These are phyloP conservation scores for Vicia sativa DNA, from an alignment of 306 rosid genomes.

Conservation along the genomic window DNA sequence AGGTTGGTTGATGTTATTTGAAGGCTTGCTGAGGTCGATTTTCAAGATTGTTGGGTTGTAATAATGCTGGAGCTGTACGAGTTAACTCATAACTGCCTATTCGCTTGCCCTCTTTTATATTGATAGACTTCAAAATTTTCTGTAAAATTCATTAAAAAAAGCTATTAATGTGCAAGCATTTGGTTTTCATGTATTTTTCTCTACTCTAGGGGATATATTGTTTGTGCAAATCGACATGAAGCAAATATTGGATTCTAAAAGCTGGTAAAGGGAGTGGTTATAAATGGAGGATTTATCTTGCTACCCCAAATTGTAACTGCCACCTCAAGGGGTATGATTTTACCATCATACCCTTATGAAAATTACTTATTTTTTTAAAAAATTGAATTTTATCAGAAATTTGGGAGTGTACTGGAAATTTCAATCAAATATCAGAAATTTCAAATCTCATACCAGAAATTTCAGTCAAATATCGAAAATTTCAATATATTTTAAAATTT, in stretches of 20 bases:
- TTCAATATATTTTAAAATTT: too few species aligned
- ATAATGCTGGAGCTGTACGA: conserved; percentile 3
- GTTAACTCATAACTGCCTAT: conserved; percentile 18
- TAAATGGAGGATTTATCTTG: too few species aligned
- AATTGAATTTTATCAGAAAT: too few species aligned
- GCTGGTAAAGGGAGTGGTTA: not conserved
- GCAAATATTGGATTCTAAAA: conserved; percentile 2
- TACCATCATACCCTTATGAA: too few species aligned
- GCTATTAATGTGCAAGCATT: not conserved
- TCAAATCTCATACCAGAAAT: too few species aligned
- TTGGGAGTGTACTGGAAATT: too few species aligned
- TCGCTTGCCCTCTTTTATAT: not conserved
- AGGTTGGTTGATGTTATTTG: conserved; percentile 1
- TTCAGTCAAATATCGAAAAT: too few species aligned
- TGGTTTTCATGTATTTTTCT: not conserved
- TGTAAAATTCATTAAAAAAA: not conserved
- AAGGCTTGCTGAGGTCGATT: conserved; percentile 8
- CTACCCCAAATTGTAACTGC: too few species aligned
- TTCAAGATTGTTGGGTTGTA: conserved; percentile 9
- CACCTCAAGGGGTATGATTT: too few species aligned
- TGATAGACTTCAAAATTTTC: not conserved
- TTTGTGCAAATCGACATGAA: conserved; percentile 7
- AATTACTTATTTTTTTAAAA: too few species aligned
- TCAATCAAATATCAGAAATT: too few species aligned
- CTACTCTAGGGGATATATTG: not conserved